These are phyloP conservation scores for Meripilus lineatus DNA, from an alignment of 1,284 basidiomycete genomes.

Conservation along the genomic window DNA sequence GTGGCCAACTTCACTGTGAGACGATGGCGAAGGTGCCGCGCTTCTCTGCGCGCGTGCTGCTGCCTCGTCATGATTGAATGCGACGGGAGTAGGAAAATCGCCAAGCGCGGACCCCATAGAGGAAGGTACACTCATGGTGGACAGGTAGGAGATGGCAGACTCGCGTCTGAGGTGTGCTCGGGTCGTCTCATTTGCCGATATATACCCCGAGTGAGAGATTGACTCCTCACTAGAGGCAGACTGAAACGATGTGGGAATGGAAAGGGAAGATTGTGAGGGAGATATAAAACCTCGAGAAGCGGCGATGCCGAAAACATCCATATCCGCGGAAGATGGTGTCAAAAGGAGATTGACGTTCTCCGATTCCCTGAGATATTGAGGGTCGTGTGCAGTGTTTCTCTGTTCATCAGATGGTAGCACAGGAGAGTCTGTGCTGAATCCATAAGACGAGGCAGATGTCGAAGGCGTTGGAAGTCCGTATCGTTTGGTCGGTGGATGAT, in stretches of 20 bases:
- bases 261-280: constrained; percentile 20
- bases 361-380: not conserved
- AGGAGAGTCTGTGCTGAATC: constrained; percentile 20
- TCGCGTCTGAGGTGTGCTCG: constrained; percentile 6
- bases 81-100: no score
- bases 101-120: not conserved
- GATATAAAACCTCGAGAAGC: no score
- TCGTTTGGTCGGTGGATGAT: constrained; percentile 4
- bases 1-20: no score
- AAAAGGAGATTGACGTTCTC: not conserved
- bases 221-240: constrained; percentile 12
- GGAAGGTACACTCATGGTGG: constrained; percentile 5
- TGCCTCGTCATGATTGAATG: no score
- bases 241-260: constrained; percentile 21
- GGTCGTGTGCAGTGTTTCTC: no score
- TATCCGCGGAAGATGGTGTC: constrained; percentile 18
- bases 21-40: no score
- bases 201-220: not conserved
- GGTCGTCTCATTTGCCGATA: not conserved
- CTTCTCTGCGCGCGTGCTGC: no score
- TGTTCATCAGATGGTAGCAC: constrained; percentile 19
- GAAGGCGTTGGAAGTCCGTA: constrained; percentile 5
- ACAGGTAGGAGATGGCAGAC: constrained; percentile 11
- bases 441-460: constrained; percentile 9
- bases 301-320: constrained; percentile 26